Evolutionary conservation across 2,329 filamentous ascomycete genomes (phyloP).

Genomic region (Claviceps pazoutovae): DNA sequence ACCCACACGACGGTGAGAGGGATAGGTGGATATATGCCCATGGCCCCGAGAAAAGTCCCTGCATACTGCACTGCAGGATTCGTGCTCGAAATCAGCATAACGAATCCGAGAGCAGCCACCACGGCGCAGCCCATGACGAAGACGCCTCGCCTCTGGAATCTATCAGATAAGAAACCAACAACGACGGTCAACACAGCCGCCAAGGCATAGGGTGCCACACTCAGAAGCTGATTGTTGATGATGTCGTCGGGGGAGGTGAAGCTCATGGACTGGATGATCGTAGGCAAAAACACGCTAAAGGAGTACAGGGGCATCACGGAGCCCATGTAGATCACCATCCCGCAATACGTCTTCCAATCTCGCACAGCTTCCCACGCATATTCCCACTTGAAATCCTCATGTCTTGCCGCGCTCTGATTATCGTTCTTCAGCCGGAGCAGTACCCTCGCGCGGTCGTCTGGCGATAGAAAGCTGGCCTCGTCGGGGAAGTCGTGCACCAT

Average conservation of each 20-base stretch:
- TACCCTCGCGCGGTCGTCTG: slow-evolving; percentile 56
- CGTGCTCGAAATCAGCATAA: slow-evolving; percentile 58
- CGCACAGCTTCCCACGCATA: slow-evolving; percentile 60
- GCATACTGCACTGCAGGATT: slow-evolving; percentile 61
- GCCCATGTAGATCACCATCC: slow-evolving; percentile 68
- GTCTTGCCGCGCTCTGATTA: slow-evolving; percentile 58
- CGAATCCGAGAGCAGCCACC: slow-evolving; percentile 63
- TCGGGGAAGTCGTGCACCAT: slow-evolving; percentile 74
- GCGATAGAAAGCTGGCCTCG: slow-evolving; percentile 56
- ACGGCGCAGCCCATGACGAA: slow-evolving; percentile 67
- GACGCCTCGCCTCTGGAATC: slow-evolving; percentile 55
- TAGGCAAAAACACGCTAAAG: slow-evolving; percentile 66
- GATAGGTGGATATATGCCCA: slow-evolving; percentile 81
- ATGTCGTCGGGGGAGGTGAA: slow-evolving; percentile 20
- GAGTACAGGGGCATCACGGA: slow-evolving; percentile 58
- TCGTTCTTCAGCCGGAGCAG: slow-evolving; percentile 57
- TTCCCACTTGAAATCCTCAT: slow-evolving; percentile 59
- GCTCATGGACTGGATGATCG: slow-evolving; percentile 50
- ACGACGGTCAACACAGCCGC: slow-evolving; percentile 23
- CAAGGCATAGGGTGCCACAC: slow-evolving; percentile 28
- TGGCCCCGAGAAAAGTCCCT: slow-evolving; percentile 68
- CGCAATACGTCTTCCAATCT: slow-evolving; percentile 75
- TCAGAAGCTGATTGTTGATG: slow-evolving; percentile 29
- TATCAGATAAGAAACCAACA: slow-evolving; percentile 58
- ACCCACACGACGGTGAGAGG: slow-evolving; percentile 80